Evolutionary conservation across 768 basidiomycete genomes (phyloP).

Genomic region (Gyrodon lividus): DNA sequence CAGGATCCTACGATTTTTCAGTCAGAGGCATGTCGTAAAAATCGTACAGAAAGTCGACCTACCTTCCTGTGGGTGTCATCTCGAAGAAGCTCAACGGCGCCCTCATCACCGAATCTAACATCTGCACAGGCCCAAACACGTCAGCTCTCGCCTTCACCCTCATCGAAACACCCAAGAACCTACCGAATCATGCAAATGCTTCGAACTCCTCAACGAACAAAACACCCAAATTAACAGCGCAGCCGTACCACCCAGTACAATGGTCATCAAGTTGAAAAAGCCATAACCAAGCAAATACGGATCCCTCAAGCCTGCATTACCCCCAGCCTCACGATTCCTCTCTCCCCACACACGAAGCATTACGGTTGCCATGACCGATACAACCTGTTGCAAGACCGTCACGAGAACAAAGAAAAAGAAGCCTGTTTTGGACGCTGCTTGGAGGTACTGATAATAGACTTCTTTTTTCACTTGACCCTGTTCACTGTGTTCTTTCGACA

Average conservation of each 20-base stretch:
- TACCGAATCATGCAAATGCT: slow-evolving; percentile 73
- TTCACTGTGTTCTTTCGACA: slow-evolving; percentile 71
- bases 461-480: slow-evolving; percentile 75
- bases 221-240: slow-evolving; percentile 73
- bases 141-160: background rate
- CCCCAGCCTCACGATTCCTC: slow-evolving; percentile 60
- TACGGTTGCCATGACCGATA: slow-evolving; percentile 58
- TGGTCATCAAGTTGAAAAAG: slow-evolving; percentile 58
- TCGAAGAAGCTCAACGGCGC: slow-evolving; percentile 91
- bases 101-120: slow-evolving; percentile 76
- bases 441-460: slow-evolving; percentile 78
- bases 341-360: slow-evolving; percentile 83
- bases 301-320: slow-evolving; percentile 54
- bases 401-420: slow-evolving; percentile 64
- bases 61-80: slow-evolving; percentile 82
- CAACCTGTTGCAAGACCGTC: slow-evolving; percentile 54
- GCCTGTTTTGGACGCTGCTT: slow-evolving; percentile 73
- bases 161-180: slow-evolving; percentile 18
- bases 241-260: slow-evolving; percentile 51
- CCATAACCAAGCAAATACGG: slow-evolving; percentile 66
- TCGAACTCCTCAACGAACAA: slow-evolving; percentile 73
- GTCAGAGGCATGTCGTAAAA: background rate
- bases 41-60: slow-evolving; percentile 10
- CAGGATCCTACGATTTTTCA: slow-evolving; percentile 54
- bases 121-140: slow-evolving; percentile 42